phyloP scores from a whole-genome alignment of 768 basidiomycete genomes.

The Scleroderma citrinum region DNA sequence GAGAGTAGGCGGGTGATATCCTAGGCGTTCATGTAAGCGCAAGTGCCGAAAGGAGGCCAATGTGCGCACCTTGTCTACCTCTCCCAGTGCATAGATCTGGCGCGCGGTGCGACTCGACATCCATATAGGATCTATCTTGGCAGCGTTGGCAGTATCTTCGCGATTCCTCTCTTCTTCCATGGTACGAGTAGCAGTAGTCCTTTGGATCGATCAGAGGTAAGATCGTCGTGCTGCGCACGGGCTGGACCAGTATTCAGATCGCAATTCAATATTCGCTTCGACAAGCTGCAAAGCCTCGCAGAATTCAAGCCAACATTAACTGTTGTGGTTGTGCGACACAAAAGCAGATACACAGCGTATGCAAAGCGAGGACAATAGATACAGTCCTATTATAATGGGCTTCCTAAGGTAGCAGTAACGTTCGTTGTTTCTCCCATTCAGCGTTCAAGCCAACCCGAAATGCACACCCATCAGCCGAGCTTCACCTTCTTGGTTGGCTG shows the following conservation, averaged over 20 bases:
- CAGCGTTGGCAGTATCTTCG: not conserved
- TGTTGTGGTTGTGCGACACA: not conserved
- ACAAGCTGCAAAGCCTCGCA: no score
- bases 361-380: constrained; percentile 22
- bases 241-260: no score
- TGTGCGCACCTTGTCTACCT: constrained; percentile 65
- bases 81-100: constrained; percentile 74
- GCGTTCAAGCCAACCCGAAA: not conserved
- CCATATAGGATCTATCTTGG: constrained; percentile 73
- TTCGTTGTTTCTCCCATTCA: not conserved
- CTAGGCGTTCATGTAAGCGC: constrained; percentile 31
- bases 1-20: constrained; percentile 73
- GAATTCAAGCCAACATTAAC: no score
- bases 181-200: not conserved
- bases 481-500: constrained; percentile 68
- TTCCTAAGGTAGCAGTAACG: constrained; percentile 19
- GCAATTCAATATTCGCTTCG: no score
- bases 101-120: constrained; percentile 73
- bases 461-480: constrained; percentile 36
- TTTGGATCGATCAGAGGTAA: no score
- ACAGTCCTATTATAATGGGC: constrained; percentile 24
- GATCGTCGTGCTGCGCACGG: no score
- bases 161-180: constrained; percentile 17
- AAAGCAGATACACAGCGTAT: constrained; percentile 26
- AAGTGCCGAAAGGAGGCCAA: not conserved